phyloP scores from a whole-genome alignment of 139 green algal species.

The Ostreobium quekettii region DNA sequence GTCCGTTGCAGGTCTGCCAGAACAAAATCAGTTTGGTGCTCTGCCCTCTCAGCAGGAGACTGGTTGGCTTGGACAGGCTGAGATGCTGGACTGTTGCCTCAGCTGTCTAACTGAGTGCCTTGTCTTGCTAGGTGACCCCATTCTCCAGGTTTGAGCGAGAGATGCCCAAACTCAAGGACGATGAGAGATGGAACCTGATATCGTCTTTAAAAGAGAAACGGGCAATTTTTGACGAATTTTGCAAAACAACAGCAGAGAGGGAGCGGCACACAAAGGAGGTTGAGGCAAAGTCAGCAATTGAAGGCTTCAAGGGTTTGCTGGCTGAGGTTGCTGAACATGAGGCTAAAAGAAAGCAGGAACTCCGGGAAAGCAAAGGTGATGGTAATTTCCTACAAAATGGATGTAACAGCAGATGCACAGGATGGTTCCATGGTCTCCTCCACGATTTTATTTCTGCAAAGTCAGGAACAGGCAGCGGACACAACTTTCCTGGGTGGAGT shows the following conservation, averaged over 20 bases:
- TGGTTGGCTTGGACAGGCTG: too few species aligned
- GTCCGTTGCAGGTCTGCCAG: too few species aligned
- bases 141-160: conserved; percentile 62
- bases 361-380: neutral
- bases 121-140: conserved; percentile 38
- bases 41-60: too few species aligned
- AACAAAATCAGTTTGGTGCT: too few species aligned
- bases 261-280: conserved; percentile 16
- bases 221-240: conserved; percentile 70
- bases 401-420: too few species aligned
- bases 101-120: too few species aligned
- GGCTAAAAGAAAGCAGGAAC: neutral
- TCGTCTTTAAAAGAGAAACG: conserved; percentile 43
- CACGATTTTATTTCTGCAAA: too few species aligned
- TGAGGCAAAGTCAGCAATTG: neutral
- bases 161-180: conserved; percentile 55
- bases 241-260: conserved; percentile 33
- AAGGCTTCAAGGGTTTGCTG: conserved; percentile 9
- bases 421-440: too few species aligned
- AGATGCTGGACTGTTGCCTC: too few species aligned
- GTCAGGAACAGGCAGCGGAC: too few species aligned
- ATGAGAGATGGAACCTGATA: conserved; percentile 51
- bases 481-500: too few species aligned
- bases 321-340: neutral
- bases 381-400: neutral